Conservation (phyloP, 73 alveolate genomes). For the Paramecium primaurelia region DNA sequence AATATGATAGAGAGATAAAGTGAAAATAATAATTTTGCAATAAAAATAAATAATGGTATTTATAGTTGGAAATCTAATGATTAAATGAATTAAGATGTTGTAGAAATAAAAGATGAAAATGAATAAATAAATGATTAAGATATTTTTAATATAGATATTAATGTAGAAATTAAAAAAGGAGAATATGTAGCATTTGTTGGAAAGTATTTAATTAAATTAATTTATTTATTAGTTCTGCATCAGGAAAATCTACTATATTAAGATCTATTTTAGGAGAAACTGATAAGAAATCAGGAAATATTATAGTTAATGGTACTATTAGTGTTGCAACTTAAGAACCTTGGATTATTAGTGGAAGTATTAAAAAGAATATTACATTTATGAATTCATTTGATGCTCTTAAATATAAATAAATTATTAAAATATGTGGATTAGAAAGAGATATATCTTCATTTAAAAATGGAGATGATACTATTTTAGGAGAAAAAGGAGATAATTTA, state of each 20-base stretch:
- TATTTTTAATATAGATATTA: neutral
- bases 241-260: constrained; percentile 65
- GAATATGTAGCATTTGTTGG: constrained; percentile 39
- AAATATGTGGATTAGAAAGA: constrained; percentile 43
- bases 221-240: neutral
- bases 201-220: neutral
- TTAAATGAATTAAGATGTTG: neutral
- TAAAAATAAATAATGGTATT: neutral
- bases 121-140: neutral
- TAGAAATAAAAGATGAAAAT: neutral
- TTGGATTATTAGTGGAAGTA: constrained; percentile 7
- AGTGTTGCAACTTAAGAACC: constrained; percentile 35
- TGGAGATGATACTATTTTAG: constrained; percentile 60
- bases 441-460: constrained; percentile 38
- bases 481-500: constrained; percentile 68
- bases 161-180: neutral
- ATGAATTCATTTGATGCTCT: neutral
- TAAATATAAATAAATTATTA: neutral
- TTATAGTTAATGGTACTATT: neutral
- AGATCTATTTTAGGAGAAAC: constrained; percentile 88
- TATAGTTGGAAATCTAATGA: neutral
- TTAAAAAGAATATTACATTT: neutral
- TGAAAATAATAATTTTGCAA: too few relatives aligned
- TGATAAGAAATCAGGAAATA: neutral
- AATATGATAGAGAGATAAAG: constrained; percentile 57